Base-by-base conservation (phyloP, 768 basidiomycete genomes). In the Agaricus sinodeliciosus region DNA sequence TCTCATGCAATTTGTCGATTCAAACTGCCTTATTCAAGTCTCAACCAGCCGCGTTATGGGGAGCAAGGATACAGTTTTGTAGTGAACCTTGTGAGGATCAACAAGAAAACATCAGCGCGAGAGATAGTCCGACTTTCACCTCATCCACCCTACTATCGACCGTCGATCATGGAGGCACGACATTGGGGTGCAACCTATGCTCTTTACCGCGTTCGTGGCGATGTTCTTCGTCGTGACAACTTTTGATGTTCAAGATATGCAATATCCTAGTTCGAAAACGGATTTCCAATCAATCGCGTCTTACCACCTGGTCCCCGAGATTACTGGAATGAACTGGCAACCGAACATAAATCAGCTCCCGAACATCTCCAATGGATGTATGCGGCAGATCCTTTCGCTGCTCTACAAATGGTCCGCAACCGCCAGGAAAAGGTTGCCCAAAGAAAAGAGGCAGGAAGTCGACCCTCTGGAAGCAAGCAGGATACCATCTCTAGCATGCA, bases 121-220 rank as follows among this genome's bases (percentile, higher is more conserved):
- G 89, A 93, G 61, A 76, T 70, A 4, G 84, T 92, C 13, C 75
- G 80, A 43, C 67, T 96, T 57, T 81, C 82, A 55, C 86, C 92
- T 4, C 80, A 86, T 62, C 87, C 89, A 1, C 77, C 84, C 5
- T 79, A 88, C 58, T 69, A 77, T 42, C 73, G 81, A 56, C 74
- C 79, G 2, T 83, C 84, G n/a, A 76, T 83, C 6, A 63, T 85
- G 19, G 90, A 95, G 68, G 92, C 93, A 26, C 87, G 85, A 50
- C 94, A 96, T 63, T 94, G 89, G 85, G 92, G 85, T 36, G 92
- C 92, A 13, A 87, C 85, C 3, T 92, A 89, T 60, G 88, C 89
- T 37, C 69, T 95, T 49, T 89, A 93, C 67, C 83, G 92, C 60
- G 91, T 94, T 69, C 70, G 86, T 83, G 46, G 50, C 48, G 51